Evolutionary conservation across 2,329 filamentous ascomycete species (phyloP).

Genomic region (Dactylellina haptotyla): DNA sequence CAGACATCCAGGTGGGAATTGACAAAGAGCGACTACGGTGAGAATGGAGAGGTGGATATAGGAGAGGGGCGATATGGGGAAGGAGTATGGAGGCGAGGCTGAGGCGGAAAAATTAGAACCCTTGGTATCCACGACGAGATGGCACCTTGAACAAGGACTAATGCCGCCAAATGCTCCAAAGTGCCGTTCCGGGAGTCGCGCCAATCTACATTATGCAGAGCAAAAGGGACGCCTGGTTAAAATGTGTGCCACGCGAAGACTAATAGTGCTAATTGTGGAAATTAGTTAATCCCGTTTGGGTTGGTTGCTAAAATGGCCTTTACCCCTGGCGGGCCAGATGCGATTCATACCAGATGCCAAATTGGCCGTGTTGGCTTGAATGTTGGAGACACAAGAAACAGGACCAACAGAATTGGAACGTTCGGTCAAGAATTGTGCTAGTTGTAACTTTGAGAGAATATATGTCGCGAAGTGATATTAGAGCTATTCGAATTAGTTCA

Average conservation of each 20-base stretch:
- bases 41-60: constrained; percentile 2
- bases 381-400: background rate
- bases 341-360: constrained; percentile 9
- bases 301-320: constrained; percentile 21
- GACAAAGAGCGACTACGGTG: constrained; percentile 42
- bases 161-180: background rate
- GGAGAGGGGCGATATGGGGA: background rate
- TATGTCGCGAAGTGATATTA: too few species aligned
- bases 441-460: too few species aligned
- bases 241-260: too few species aligned
- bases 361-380: constrained; percentile 4
- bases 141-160: constrained; percentile 3
- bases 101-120: constrained; percentile 35
- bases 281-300: constrained; percentile 18
- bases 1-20: background rate
- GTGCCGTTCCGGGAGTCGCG: constrained; percentile 16
- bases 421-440: too few species aligned
- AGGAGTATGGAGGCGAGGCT: constrained; percentile 14
- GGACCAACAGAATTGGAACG: too few species aligned
- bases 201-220: constrained; percentile 2
- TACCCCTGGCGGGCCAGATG: constrained; percentile 12
- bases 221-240: constrained; percentile 27
- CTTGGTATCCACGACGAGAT: constrained; percentile 22
- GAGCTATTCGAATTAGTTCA: too few species aligned
- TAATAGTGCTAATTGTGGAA: constrained; percentile 29